Conservation (phyloP, 2,329 filamentous ascomycete species). For the Thielaviopsis punctulata region DNA sequence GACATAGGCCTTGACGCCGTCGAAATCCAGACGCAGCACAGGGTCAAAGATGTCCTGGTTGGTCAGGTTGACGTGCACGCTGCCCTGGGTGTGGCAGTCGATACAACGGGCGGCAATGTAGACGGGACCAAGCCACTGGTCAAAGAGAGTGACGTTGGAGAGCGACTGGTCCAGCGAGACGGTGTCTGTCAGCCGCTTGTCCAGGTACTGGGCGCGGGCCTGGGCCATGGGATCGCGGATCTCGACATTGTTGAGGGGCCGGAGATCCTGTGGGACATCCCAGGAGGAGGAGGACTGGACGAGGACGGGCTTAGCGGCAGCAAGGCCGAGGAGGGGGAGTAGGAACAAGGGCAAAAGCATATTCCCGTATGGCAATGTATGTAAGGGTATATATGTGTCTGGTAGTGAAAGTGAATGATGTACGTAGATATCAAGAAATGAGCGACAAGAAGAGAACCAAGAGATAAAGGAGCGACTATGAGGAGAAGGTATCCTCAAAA, state of each 20-base stretch:
- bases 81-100: conserved; percentile 33
- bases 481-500: not conserved
- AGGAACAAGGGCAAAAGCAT: not conserved
- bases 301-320: conserved; percentile 3
- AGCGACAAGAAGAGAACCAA: not conserved
- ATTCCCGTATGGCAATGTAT: not conserved
- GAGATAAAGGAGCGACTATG: not conserved
- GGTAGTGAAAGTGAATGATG: not conserved
- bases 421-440: not conserved
- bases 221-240: conserved; percentile 9
- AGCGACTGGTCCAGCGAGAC: conserved; percentile 8
- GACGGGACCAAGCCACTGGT: conserved; percentile 4
- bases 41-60: conserved; percentile 24
- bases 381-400: not conserved
- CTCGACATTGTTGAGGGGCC: conserved; percentile 10
- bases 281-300: conserved; percentile 2
- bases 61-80: conserved; percentile 27
- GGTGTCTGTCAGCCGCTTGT: conserved; percentile 13
- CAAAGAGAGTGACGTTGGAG: not conserved
- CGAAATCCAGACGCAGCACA: conserved; percentile 28
- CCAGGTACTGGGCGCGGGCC: conserved; percentile 12
- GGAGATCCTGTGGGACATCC: conserved; percentile 4
- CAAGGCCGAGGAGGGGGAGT: not conserved
- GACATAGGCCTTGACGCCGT: conserved; percentile 33
- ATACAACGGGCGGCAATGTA: conserved; percentile 24